These are phyloP conservation scores for Sporothrix curviconia DNA, from an alignment of 2,329 filamentous ascomycete species.

Conservation along the genomic window DNA sequence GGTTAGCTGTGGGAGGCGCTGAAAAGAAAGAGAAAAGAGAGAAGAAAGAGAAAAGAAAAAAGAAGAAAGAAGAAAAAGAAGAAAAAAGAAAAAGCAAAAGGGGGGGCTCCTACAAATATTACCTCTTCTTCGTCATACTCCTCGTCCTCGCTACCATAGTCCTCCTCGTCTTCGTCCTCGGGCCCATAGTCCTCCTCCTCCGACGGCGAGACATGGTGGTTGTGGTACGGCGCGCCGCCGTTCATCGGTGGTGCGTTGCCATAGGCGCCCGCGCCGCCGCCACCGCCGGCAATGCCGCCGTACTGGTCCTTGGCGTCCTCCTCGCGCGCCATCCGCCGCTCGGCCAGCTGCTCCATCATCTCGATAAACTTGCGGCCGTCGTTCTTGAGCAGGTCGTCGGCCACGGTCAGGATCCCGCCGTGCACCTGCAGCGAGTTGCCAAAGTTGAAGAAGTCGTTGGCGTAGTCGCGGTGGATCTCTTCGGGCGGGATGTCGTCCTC, in stretches of 20 bases:
- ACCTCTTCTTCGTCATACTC: conserved; percentile 77
- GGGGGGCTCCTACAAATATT: conserved; percentile 22
- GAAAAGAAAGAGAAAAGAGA: no score
- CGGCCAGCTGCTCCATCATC: conserved; percentile 99
- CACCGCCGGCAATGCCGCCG: conserved; percentile 28
- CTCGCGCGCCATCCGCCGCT: conserved; percentile 94
- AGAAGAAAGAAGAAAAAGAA: neutral
- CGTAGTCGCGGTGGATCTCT: conserved; percentile 54
- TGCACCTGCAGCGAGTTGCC: conserved; percentile 96
- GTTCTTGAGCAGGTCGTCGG: conserved; percentile 96
- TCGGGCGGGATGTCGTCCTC: conserved; percentile 57
- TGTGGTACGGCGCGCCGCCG: conserved; percentile 61
- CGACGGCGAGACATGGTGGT: conserved; percentile 61
- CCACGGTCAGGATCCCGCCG: conserved; percentile 94
- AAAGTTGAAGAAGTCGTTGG: conserved; percentile 91
- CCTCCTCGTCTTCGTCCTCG: conserved; percentile 50
- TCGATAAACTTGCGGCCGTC: conserved; percentile 99
- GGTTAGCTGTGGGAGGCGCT: neutral
- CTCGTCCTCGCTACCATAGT: conserved; percentile 57
- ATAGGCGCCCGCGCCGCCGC: neutral
- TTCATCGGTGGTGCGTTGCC: conserved; percentile 47
- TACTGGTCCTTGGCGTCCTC: conserved; percentile 71
- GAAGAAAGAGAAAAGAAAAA: neutral
- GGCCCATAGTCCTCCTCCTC: conserved; percentile 46
- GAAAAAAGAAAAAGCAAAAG: neutral